A percentile compares a stretch with the other conserved stretches of the same genome.
These are phyloP conservation scores for Intubia oerlemansii DNA, from an alignment of 2,329 filamentous ascomycete genomes.

Conservation along the genomic window DNA sequence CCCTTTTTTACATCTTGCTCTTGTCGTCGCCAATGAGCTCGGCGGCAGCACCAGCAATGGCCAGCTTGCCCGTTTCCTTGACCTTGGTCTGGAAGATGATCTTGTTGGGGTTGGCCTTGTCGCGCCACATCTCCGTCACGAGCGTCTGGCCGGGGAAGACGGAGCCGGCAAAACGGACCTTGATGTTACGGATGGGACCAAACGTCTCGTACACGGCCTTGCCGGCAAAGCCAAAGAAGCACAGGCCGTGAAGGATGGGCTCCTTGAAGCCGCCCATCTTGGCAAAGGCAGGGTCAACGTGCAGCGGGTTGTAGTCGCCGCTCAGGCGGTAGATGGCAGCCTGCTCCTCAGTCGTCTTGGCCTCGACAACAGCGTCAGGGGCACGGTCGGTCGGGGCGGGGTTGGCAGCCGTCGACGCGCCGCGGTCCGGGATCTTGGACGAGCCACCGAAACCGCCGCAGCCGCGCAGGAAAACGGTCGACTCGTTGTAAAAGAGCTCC, in stretches of 20 bases:
- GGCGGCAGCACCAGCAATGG: constrained; percentile 60
- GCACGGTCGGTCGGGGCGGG: constrained; percentile 46
- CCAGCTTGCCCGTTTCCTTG: constrained; percentile 80
- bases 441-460: constrained; percentile 77
- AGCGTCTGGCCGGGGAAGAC: constrained; percentile 80
- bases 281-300: constrained; percentile 86
- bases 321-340: constrained; percentile 83
- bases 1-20: constrained; percentile 11
- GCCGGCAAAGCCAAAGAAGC: constrained; percentile 76
- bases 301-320: constrained; percentile 88
- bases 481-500: constrained; percentile 92
- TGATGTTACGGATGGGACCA: constrained; percentile 73
- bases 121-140: constrained; percentile 87
- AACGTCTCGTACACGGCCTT: constrained; percentile 78
- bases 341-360: constrained; percentile 74
- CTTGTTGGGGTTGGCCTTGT: constrained; percentile 32
- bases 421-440: constrained; percentile 56
- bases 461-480: constrained; percentile 78
- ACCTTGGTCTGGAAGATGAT: constrained; percentile 75
- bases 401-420: constrained; percentile 61
- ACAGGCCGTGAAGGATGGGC: constrained; percentile 92
- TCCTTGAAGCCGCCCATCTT: constrained; percentile 88
- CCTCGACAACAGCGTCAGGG: constrained; percentile 68
- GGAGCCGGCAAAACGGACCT: constrained; percentile 73
- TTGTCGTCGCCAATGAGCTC: constrained; percentile 31